Base-by-base conservation (phyloP, 257 asterid species). In the Nicotiana obtusifolia region DNA sequence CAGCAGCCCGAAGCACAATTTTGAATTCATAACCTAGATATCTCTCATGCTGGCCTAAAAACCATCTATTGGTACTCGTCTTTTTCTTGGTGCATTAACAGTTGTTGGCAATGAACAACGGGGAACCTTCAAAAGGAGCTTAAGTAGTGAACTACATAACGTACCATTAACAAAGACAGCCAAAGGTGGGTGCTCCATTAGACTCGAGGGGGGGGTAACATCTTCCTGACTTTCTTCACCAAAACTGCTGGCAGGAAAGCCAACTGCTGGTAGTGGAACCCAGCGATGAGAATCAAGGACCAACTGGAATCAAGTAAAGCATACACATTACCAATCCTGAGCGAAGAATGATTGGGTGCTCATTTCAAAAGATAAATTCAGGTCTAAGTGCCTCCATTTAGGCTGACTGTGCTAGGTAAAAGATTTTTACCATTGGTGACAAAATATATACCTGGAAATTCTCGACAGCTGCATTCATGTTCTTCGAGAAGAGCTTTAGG, bases 101-200 rank as follows among this genome's bases (percentile, higher is more conserved):
- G 11, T 69, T 69, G 31, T 17, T n/a, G n/a, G n/a, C 57, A 41
- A 71, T 71, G 78, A 71, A 41, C 20, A 44, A 71, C 24, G 24
- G 59, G 35, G 59, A 22, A 71, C 14, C 20, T 71, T 71, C 22
- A 41, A 69, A 69, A 41, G 47, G 47, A 41, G 47, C 78, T 20
- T 41, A 11, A 41, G 78, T 20, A 71, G 59, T 44, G 59, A 44
- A 13, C 59, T 71, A 31, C 95, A 44, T 17, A 41, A 71, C 78
- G 49, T 98, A 71, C 78, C 78, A 71, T 71, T 71, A 44, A 71
- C 59, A 71, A 71, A 71, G 6, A 71, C 78, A 41, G 78, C 99
- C 82, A 96, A 94, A 83, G 99, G 98, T 61, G 98, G 97, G 87
- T 96, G 98, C 87, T 96, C 99, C 99, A 96, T 96, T 24, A 96